Base-by-base conservation (phyloP, 2,329 filamentous ascomycete species). In the Laburnicola sp. region DNA sequence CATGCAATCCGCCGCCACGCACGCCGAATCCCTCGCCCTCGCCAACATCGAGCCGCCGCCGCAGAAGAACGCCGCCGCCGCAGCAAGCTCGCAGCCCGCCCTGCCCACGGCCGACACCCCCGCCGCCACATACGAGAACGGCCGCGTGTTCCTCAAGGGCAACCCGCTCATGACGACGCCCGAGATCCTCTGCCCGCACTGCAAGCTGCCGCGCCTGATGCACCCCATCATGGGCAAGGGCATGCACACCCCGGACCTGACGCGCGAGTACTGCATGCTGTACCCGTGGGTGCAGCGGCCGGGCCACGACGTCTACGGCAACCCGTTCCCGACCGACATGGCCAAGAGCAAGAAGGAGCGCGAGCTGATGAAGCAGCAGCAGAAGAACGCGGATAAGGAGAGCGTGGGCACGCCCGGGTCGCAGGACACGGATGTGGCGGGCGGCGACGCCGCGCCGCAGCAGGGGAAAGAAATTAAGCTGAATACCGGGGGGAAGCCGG, bases 251-350 rank as follows among this genome's bases (percentile, higher is more conserved):
- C 87, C 87, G 0, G 75, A 78, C 35, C 73, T 78, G 9, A 74
- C 73, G 16, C 72, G 72, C 48, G 83, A 86, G 59, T 92, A 91
- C 78, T 93, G 89, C 80, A 89, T 89, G 73, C 85, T 86, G 58
- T 85, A 87, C 54, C 88, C 88, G 0, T 92, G 87, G 77, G 88
- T 90, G 54, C 84, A 89, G 60, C 86, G 88, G 68, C 79, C 84
- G 2, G 87, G 87, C 53, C 88, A 86, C 74, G 88, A 93, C 71
- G 89, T 92, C 58, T 91, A 91, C 72, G 88, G 87, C 44, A 89
- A 91, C 72, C 89, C 87, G 26, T 92, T 89, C 81, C 86, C 89
- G 10, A 85, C 85, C 16, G 86, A 87, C 22, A 82, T 87, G 53
- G 88, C 87, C 53, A 89, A 88, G 78, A 91, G 87, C 60, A 80